Evolutionary conservation across 163 green algal species (phyloP), one percentile per base, ranked within the genome.

Genomic region (Chlorella variabilis): DNA sequence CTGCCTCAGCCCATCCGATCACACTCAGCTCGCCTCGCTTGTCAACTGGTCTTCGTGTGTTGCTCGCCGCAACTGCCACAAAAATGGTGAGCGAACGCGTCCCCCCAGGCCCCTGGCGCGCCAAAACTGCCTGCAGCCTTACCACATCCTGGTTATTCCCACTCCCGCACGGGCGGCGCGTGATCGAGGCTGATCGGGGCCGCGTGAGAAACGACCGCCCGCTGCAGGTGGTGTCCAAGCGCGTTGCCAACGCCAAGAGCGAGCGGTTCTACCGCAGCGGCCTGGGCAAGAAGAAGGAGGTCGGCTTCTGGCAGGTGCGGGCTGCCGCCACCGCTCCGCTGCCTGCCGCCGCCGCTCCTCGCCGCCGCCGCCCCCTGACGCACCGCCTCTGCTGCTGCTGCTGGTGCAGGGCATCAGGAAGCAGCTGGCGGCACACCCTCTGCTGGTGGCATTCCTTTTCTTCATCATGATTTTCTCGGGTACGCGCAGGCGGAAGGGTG

Each of bases 221-320:
- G 5, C 29, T 74, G 87, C 86, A 96, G 93, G 95, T 94, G 33
- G 87, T 85, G 41, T 95, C 90, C 74, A 97, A 95, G 88, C 89
- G 93, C 45, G 83, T 97, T 34, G 86, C 88, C 15, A 94, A 94
- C 75, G 90, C 93, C 42, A 96, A 95, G 86, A 92, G 77, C 68
- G 82, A 85, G 74, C 88, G 88, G 54, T 96, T 91, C 74, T 90
- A 95, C 83, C 71, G 87, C 42, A 88, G 62, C 18, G 75, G 67
- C 33, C 56, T 79, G 34, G 39, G 67, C 38, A 80, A 84, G 42
- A 89, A 89, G 79, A 84, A 89, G 84, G 20, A 73, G 25, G n/a
- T 39, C n/a, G 51, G 66, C 59, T 84, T 86, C 51, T 89, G 74
- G 74, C 71, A 86, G 80, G 84, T 88, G 39, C 9, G 0, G 2